Conservation (phyloP, 441 rosid species). For the Gossypium schwendimanii region DNA sequence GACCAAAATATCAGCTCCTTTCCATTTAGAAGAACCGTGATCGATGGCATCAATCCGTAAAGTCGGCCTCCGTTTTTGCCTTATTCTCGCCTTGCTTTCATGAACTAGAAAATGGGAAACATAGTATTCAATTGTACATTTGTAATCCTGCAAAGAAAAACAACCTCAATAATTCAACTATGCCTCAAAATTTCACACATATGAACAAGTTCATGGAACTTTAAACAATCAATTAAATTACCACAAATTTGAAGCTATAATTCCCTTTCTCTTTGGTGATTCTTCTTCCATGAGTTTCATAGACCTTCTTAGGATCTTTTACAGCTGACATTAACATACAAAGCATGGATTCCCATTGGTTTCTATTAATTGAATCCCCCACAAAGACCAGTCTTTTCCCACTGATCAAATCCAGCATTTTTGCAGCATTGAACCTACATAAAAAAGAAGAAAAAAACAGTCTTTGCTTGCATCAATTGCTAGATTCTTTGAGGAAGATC, state of each 20-base stretch:
- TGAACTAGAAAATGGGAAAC: conserved; percentile 69
- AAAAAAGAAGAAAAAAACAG: conserved; percentile 12
- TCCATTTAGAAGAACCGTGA: conserved; percentile 85
- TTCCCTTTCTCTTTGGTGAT: conserved; percentile 82
- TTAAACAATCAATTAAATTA: conserved; percentile 20
- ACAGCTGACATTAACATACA: conserved; percentile 70
- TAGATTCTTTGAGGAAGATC: no score
- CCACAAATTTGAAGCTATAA: conserved; percentile 82
- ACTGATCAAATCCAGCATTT: conserved; percentile 63
- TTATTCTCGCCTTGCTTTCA: conserved; percentile 73
- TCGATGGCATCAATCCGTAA: conserved; percentile 75
- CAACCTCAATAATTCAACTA: conserved; percentile 10
- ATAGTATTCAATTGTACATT: conserved; percentile 72
- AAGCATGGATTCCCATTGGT: conserved; percentile 93
- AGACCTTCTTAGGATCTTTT: conserved; percentile 70
- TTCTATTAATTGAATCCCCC: conserved; percentile 92
- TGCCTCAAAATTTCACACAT: neutral
- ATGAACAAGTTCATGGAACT: neutral
- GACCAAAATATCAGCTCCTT: conserved; percentile 76
- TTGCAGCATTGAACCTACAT: conserved; percentile 69
- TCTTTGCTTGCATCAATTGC: neutral
- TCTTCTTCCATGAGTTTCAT: conserved; percentile 70
- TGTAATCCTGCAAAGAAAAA: conserved; percentile 52
- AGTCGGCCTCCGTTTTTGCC: conserved; percentile 59
- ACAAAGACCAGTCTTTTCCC: conserved; percentile 89